Conservation (phyloP, 2,329 filamentous ascomycete genomes). For the Cladobotryum mycophilum region DNA sequence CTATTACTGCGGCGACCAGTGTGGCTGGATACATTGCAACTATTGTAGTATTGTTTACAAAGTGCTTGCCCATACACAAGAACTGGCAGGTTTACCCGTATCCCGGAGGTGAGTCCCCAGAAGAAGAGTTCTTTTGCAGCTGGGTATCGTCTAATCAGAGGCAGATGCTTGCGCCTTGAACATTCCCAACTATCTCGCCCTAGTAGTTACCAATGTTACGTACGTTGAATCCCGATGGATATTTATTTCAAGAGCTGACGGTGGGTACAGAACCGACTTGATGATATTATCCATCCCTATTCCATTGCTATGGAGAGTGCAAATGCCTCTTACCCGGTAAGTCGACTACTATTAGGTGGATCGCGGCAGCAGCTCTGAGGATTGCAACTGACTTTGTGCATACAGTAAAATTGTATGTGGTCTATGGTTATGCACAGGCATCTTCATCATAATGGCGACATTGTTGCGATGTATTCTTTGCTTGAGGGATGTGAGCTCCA, state of each 20-base stretch:
- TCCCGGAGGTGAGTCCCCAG: conserved; percentile 14
- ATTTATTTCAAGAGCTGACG: too few species aligned
- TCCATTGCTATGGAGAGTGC: conserved; percentile 19
- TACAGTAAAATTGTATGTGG: conserved; percentile 18
- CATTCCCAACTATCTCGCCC: conserved; percentile 16
- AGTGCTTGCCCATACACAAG: conserved; percentile 17
- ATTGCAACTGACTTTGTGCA: too few species aligned
- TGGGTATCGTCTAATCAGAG: not conserved
- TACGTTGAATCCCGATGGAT: conserved; percentile 2
- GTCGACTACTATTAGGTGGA: not conserved
- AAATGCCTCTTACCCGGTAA: conserved; percentile 16
- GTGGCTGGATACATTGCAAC: conserved; percentile 15
- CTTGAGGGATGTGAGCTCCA: conserved; percentile 14
- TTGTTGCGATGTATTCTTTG: conserved; percentile 19
- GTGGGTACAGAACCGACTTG: conserved; percentile 15
- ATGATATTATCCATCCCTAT: conserved; percentile 19
- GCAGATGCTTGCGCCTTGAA: conserved; percentile 17
- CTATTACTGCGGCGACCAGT: conserved; percentile 14
- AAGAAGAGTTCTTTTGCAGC: not conserved
- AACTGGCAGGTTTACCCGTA: conserved; percentile 23
- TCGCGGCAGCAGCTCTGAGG: too few species aligned
- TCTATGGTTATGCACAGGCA: conserved; percentile 19
- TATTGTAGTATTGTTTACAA: conserved; percentile 16
- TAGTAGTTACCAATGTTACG: conserved; percentile 20
- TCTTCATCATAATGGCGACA: conserved; percentile 21